Evolutionary conservation across 305 asterid genomes (phyloP).

Genomic region (Solanum hybrid): DNA sequence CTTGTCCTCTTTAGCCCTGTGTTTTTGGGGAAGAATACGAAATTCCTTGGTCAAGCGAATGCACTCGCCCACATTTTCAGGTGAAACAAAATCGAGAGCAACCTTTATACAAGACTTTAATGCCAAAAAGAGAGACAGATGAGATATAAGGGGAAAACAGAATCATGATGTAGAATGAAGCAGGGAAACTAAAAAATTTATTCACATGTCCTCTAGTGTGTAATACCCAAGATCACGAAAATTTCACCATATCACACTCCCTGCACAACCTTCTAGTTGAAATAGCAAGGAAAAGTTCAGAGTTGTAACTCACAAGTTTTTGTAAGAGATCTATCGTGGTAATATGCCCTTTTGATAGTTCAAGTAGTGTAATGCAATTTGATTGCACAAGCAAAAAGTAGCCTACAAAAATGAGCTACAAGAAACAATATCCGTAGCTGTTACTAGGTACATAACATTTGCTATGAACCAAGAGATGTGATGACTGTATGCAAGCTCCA

Average conservation of each 20-base stretch:
- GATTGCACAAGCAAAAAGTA: background rate
- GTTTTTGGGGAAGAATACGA: conserved; percentile 36
- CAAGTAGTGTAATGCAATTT: background rate
- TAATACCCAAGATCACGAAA: background rate
- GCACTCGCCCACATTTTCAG: conserved; percentile 40
- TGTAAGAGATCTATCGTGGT: background rate
- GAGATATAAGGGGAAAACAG: background rate
- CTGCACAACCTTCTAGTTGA: background rate
- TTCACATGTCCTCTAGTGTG: background rate
- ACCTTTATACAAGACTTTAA: conserved; percentile 46
- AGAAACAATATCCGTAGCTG: background rate
- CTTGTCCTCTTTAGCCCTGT: conserved; percentile 44
- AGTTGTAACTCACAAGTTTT: background rate
- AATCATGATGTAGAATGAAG: background rate
- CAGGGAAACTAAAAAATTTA: background rate
- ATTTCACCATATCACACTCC: background rate
- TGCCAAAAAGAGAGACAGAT: conserved; percentile 4
- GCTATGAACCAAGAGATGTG: background rate
- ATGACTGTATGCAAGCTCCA: background rate
- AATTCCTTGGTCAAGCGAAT: conserved; percentile 32
- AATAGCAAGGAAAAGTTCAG: background rate
- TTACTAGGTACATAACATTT: background rate
- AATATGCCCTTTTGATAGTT: background rate
- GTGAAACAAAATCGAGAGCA: conserved; percentile 48
- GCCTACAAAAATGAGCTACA: background rate